Base-by-base conservation (phyloP, 1,139 yeast species). In the Kodamaea sp. region DNA sequence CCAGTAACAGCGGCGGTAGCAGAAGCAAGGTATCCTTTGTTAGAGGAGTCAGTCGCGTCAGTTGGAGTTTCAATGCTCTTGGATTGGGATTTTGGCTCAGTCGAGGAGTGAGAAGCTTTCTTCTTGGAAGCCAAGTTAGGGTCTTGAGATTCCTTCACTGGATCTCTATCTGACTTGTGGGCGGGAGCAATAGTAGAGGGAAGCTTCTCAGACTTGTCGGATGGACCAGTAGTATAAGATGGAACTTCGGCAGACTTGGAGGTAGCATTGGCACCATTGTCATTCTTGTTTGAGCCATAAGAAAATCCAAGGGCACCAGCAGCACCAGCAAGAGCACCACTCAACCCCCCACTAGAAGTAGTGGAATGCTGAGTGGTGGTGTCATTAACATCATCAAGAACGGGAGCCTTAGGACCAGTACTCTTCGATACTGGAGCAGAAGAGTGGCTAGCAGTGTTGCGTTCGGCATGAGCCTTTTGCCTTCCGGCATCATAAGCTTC, bases 401-500 rank as follows among this genome's bases (percentile, higher is more conserved):
- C 14, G 5, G 34, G 34, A 14, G 16, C 29, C 11, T 26, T 12
- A 8, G 31, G 25, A 9, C 18, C 25, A 12, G 34, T 10, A 6
- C 28, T 21, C 26, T 24, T 24, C 9, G 26, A 24, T n/a, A n/a
- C n/a, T n/a, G n/a, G n/a, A n/a, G 15, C 7, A 24, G 26, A 13
- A 24, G 26, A 12, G 11, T 12, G 19, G 18, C 22, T 25, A n/a
- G 30, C 10, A 9, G 27, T 21, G 25, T 22, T 13, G 13, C 19
- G 7, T 11, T 29, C 36, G 3, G 21, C 11, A 4, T 22, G 12
- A 16, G 39, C 44, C 35, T 43, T 46, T 10, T 35, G 22, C 22
- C 35, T 35, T 4, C 52, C 53, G 4, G 51, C 52, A 16, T 43
- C 41, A 23, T 47, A 42, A 15, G 53, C 42, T 24, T 50, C 53